Conservation (phyloP, 2,329 filamentous ascomycete genomes). For the Fusarium stilboides region DNA sequence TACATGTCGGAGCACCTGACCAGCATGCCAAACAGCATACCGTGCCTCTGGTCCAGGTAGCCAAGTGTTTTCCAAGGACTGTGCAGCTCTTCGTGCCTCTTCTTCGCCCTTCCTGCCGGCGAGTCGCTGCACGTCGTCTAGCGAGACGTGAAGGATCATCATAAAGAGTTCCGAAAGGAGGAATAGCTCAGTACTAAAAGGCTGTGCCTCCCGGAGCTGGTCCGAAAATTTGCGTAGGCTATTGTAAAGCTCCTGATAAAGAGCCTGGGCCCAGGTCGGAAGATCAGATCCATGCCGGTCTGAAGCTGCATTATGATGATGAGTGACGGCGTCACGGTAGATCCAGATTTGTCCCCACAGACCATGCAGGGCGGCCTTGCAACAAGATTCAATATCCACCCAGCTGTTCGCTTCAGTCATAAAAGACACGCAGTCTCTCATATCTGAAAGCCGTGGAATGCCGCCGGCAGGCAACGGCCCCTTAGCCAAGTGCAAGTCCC, state of each 20-base stretch:
- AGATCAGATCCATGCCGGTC: conserved; percentile 19
- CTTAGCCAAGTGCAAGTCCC: conserved; percentile 36
- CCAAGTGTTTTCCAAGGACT: conserved; percentile 40
- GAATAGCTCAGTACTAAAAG: conserved; percentile 26
- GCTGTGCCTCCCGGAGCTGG: conserved; percentile 26
- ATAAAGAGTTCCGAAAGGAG: conserved; percentile 47
- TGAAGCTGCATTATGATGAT: conserved; percentile 11
- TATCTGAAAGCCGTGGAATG: conserved; percentile 41
- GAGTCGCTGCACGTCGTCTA: conserved; percentile 42
- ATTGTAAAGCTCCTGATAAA: conserved; percentile 46
- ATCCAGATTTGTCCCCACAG: conserved; percentile 48
- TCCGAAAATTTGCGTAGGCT: conserved; percentile 37
- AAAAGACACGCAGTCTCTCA: conserved; percentile 36
- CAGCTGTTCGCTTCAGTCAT: conserved; percentile 36
- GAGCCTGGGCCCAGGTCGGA: conserved; percentile 39
- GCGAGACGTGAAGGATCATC: conserved; percentile 47
- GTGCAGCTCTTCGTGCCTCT: conserved; percentile 36
- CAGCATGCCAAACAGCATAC: conserved; percentile 47
- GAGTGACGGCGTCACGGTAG: conserved; percentile 44
- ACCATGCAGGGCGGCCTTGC: conserved; percentile 39
- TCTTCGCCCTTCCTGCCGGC: conserved; percentile 44
- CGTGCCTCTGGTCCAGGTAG: conserved; percentile 36
- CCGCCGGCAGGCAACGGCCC: conserved; percentile 16
- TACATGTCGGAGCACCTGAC: conserved; percentile 45
- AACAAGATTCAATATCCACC: conserved; percentile 42